Conservation (phyloP, 768 basidiomycete genomes). For the Hemileccinum impolitum region DNA sequence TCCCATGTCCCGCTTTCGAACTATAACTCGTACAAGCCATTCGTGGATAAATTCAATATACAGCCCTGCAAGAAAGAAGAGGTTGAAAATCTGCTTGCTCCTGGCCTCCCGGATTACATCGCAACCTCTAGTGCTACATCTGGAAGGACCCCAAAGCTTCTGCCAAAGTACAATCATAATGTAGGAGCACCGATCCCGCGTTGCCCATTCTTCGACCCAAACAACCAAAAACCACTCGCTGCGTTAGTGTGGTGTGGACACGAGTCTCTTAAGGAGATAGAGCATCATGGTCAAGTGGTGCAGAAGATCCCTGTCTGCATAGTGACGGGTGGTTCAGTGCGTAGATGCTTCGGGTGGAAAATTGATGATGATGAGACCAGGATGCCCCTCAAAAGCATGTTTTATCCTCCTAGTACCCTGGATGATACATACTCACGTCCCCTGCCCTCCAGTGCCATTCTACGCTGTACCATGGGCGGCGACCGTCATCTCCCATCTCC, state of each 20-base stretch:
- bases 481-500: conserved; percentile 9
- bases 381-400: not conserved
- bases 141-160: conserved; percentile 1
- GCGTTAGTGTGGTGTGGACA: not conserved
- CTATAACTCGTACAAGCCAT: conserved; percentile 1
- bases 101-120: conserved; percentile 1
- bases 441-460: conserved; percentile 7
- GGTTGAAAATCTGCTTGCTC: conserved; percentile 1
- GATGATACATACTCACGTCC: not conserved
- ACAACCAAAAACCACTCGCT: not conserved
- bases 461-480: conserved; percentile 15
- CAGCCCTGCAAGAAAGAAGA: conserved; percentile 8
- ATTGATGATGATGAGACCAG: conserved; percentile 9
- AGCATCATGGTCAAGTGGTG: conserved; percentile 1
- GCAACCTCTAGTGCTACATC: conserved; percentile 1
- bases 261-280: not conserved
- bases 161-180: not conserved
- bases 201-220: not conserved
- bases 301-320: conserved; percentile 10
- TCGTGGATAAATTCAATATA: not conserved
- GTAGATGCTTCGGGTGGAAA: conserved; percentile 9
- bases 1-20: conserved; percentile 3
- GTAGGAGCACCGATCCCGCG: too few species aligned
- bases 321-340: not conserved
- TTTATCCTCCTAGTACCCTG: not conserved